Percentiles rank a stretch among this genome's conserved stretches.
Evolutionary conservation across 164 flowering plant genomes (phyloP).

Genomic region (Nymphaea thermarum): DNA sequence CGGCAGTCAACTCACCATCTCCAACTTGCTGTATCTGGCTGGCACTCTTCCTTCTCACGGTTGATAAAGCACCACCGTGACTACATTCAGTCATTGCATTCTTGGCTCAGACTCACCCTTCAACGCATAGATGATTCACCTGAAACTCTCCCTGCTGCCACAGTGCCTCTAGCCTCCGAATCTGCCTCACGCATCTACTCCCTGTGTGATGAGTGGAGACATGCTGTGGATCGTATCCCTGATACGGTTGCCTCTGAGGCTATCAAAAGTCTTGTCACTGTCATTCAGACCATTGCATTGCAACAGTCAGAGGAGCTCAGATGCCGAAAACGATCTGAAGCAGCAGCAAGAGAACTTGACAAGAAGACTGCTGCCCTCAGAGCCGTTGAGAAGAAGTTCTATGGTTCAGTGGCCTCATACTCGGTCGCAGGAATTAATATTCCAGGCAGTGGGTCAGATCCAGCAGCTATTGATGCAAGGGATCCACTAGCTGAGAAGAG

Average conservation of each 20-base stretch:
- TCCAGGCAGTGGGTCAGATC: conserved; percentile 46
- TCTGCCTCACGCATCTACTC: conserved; percentile 18
- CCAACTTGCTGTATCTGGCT: conserved; percentile 75
- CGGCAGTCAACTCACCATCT: conserved; percentile 86
- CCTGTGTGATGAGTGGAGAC: conserved; percentile 93
- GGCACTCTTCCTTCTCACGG: conserved; percentile 91
- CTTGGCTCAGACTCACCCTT: conserved; percentile 76
- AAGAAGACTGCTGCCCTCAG: conserved; percentile 64
- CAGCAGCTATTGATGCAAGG: conserved; percentile 60
- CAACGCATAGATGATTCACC: conserved; percentile 23
- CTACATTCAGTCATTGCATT: conserved; percentile 65
- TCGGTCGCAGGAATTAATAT: conserved; percentile 79
- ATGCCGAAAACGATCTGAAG: conserved; percentile 57
- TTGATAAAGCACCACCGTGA: conserved; percentile 71
- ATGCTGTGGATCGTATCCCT: conserved; percentile 81
- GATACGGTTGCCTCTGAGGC: conserved; percentile 94
- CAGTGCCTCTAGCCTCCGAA: conserved; percentile 18
- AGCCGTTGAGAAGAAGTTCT: conserved; percentile 73
- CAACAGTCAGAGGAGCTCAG: conserved; percentile 81
- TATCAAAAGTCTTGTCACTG: conserved; percentile 82
- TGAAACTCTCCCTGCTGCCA: conserved; percentile 14
- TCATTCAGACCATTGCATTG: conserved; percentile 58
- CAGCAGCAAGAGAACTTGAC: conserved; percentile 73
- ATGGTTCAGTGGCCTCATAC: conserved; percentile 39
- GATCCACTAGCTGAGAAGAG: conserved; percentile 94